Percentiles rank a stretch among this genome's conserved stretches.
Conservation (phyloP, 805 yeast genomes). For the Yarrowia osloensis region DNA sequence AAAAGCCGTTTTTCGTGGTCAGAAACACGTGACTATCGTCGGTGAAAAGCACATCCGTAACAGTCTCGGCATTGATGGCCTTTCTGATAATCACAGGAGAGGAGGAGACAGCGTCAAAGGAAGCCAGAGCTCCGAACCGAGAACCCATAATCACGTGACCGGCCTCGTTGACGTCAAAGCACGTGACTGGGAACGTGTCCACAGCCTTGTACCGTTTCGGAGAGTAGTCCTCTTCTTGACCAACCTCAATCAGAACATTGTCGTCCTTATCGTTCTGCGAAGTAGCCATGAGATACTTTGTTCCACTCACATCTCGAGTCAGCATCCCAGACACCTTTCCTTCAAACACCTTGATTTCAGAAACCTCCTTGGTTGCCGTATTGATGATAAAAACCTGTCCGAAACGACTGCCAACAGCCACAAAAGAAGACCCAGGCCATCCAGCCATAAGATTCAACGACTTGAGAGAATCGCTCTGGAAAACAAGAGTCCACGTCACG, state of each 20-base stretch:
- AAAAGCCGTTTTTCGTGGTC: slow-evolving; percentile 3
- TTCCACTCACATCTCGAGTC: background rate
- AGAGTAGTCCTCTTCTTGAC: background rate
- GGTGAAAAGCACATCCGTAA: background rate
- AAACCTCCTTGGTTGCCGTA: background rate
- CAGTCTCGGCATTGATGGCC: slow-evolving; percentile 9
- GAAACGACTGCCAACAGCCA: slow-evolving; percentile 5
- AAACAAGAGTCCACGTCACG: background rate
- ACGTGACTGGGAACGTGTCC: slow-evolving; percentile 16
- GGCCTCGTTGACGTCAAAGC: background rate
- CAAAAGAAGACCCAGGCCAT: background rate
- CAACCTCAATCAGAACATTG: background rate
- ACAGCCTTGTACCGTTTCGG: background rate
- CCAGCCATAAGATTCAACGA: slow-evolving; percentile 13
- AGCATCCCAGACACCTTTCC: slow-evolving; percentile 2
- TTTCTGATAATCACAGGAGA: background rate
- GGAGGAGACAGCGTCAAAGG: background rate
- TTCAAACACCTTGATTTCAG: background rate
- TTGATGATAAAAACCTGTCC: slow-evolving; percentile 18
- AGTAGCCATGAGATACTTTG: background rate
- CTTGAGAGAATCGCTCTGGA: background rate
- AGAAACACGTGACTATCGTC: background rate
- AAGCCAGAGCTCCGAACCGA: background rate
- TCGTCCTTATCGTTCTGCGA: slow-evolving; percentile 19
- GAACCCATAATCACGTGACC: slow-evolving; percentile 9